These are phyloP conservation scores for Ochetophila trinervis DNA, from an alignment of 306 rosid species.

Conservation along the genomic window DNA sequence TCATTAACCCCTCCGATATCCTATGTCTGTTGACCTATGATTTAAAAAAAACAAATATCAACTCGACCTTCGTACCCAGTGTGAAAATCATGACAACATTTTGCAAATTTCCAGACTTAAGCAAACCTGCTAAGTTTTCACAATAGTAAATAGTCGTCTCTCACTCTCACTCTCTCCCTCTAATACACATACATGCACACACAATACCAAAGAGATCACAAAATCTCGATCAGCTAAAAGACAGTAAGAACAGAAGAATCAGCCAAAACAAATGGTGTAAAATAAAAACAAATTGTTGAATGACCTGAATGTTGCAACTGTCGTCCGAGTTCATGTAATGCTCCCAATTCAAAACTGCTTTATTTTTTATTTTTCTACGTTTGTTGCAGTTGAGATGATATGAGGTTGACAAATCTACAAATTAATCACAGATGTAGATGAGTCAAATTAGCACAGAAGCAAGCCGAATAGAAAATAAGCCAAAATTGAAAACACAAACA, in stretches of 20 bases:
- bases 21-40: not conserved
- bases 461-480: not conserved
- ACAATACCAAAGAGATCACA: not conserved
- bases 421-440: not conserved
- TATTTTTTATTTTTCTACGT: conserved; percentile 31
- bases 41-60: not conserved
- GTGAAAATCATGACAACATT: not conserved
- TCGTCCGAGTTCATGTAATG: conserved; percentile 29
- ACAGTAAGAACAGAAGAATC: not conserved
- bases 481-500: not conserved
- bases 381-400: conserved; percentile 24
- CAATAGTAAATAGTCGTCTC: too few relatives aligned
- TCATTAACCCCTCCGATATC: not conserved
- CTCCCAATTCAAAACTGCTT: conserved; percentile 40
- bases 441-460: not conserved
- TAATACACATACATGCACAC: not conserved
- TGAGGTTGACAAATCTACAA: conserved; percentile 16
- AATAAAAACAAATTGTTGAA: not conserved
- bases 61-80: not conserved
- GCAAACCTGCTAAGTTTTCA: too few relatives aligned
- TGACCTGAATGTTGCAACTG: conserved; percentile 26
- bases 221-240: not conserved
- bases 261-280: not conserved
- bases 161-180: too few relatives aligned
- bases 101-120: not conserved